Base-by-base conservation (phyloP, 2,329 filamentous ascomycete species). In the Cladosporium sphaerospermum region DNA sequence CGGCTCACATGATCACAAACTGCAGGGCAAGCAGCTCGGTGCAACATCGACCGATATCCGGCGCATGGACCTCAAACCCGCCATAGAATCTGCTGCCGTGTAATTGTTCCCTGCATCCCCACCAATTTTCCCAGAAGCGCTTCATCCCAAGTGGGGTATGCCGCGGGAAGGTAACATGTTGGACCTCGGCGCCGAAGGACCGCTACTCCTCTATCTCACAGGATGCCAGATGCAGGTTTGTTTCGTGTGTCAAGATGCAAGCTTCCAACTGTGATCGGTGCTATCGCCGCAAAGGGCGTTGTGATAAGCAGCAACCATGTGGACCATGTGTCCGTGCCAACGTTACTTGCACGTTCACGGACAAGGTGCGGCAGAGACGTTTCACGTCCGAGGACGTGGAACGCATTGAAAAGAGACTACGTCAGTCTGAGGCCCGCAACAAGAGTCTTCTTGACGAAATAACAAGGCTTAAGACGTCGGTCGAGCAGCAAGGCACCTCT, bases 241-340 rank as follows among this genome's bases (percentile, higher is more conserved):
- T 7, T 28, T 28, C 23, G 23, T 7, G 5, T 7, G 23, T 36
- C 34, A n/a, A 11, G 34, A 56, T 54, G 55, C 52, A 56, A 31
- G 41, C 55, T 1, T 47, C 52, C 8, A 56, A 56, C 10, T 73
- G 70, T 59, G 71, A 73, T 40, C 65, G 69, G 47, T 73, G 72
- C 56, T 72, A 74, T 57, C 65, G 66, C 34, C 60, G 71, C 41
- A 75, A 74, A 55, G 69, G 69, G 32, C 65, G 66, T 37, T 74
- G 73, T 56, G 71, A 74, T 61, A 72, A 72, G 49, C 55, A 59
- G 18, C 65, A 63, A 4, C 71, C 69, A 34, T 74, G 73, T 52
- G 60, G 62, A 3, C 62, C 66, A 5, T 75, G 72, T 55, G 58
- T 59, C n/a, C 64, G 67, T 40, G 67, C 67, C 42, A 64, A 62